Percentiles rank a stretch among this genome's conserved stretches.
These are phyloP conservation scores for Guadua angustifolia DNA, from an alignment of 176 grass and related monocot species.

Conservation along the genomic window DNA sequence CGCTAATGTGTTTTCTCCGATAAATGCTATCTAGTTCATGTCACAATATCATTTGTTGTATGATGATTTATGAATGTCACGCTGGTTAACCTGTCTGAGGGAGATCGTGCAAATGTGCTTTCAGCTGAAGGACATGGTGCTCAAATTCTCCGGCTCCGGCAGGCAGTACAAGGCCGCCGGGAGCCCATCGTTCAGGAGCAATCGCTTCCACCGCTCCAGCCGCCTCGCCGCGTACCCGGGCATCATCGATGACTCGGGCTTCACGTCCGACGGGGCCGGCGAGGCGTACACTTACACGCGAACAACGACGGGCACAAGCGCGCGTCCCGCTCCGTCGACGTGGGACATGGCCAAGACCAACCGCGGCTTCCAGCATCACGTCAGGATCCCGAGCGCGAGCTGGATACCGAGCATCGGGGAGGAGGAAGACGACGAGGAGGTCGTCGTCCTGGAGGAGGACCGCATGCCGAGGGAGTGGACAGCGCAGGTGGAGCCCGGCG, in stretches of 20 bases:
- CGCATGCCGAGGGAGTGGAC: conserved; percentile 87
- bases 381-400: conserved; percentile 50
- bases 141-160: conserved; percentile 86
- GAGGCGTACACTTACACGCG: conserved; percentile 56
- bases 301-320: conserved; percentile 7
- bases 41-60: neutral
- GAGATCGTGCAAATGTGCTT: conserved; percentile 33
- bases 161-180: conserved; percentile 72
- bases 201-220: conserved; percentile 61
- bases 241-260: conserved; percentile 63
- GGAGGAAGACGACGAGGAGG: conserved; percentile 34
- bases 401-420: conserved; percentile 55
- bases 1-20: neutral
- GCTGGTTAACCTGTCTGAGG: neutral
- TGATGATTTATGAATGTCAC: neutral
- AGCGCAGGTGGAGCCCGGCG: conserved; percentile 95
- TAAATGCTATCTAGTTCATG: neutral
- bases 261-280: conserved; percentile 52
- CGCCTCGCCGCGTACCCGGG: conserved; percentile 59
- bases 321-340: conserved; percentile 41
- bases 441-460: conserved; percentile 65
- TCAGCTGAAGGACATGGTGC: conserved; percentile 98
- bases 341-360: conserved; percentile 59
- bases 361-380: conserved; percentile 49
- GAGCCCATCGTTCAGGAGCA: conserved; percentile 62